Percentiles rank a stretch among this genome's conserved stretches.
Evolutionary conservation across 805 yeast species (phyloP).

Genomic region (Helenozyma rhizophorensis): DNA sequence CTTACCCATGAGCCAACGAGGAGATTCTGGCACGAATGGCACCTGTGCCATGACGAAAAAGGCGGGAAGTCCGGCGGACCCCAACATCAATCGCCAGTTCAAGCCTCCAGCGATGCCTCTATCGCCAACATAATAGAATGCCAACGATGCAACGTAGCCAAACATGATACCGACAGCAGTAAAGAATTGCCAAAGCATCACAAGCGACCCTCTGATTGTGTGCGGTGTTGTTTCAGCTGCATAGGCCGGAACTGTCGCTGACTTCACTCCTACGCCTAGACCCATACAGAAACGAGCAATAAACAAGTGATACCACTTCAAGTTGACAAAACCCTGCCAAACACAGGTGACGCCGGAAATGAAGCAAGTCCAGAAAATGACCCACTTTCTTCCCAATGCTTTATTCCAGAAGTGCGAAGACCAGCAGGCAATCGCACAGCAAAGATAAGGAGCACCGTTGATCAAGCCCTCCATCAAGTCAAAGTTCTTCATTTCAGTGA

Average conservation of each 20-base stretch:
- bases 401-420: conserved; percentile 49
- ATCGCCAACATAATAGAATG: conserved; percentile 51
- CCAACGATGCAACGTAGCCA: conserved; percentile 58
- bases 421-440: conserved; percentile 62
- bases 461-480: conserved; percentile 59
- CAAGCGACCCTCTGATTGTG: conserved; percentile 59
- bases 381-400: conserved; percentile 54
- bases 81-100: conserved; percentile 65
- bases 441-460: conserved; percentile 62
- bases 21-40: conserved; percentile 62
- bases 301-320: conserved; percentile 53
- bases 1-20: conserved; percentile 62
- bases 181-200: conserved; percentile 71
- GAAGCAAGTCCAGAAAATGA: conserved; percentile 56
- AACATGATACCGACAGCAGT: conserved; percentile 70
- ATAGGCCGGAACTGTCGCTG: conserved; percentile 65
- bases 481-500: conserved; percentile 37
- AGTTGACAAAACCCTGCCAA: conserved; percentile 64
- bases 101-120: conserved; percentile 42
- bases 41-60: conserved; percentile 48
- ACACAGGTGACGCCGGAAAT: conserved; percentile 57
- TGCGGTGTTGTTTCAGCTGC: conserved; percentile 28
- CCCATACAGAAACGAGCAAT: conserved; percentile 59
- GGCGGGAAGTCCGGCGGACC: conserved; percentile 55
- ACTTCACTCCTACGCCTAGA: conserved; percentile 62